phyloP scores from a whole-genome alignment of 495 filamentous ascomycete genomes.

The Lineolata rhizophorae region DNA sequence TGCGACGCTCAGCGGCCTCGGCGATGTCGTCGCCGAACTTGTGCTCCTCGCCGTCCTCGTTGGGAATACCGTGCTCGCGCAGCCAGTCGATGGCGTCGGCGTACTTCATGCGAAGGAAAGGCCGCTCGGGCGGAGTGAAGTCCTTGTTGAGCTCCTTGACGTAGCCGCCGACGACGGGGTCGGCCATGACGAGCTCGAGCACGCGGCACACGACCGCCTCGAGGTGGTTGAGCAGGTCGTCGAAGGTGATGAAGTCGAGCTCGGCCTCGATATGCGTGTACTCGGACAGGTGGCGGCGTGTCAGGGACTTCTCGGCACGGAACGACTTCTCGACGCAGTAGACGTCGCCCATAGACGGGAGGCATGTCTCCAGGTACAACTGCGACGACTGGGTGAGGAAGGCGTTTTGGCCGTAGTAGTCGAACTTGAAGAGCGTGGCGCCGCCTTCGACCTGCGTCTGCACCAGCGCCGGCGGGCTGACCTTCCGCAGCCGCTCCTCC shows the following conservation, averaged over 20 bases:
- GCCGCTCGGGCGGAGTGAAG: slow-evolving; percentile 64
- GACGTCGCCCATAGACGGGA: slow-evolving; percentile 78
- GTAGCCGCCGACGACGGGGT: slow-evolving; percentile 43
- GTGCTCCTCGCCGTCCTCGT: slow-evolving; percentile 81
- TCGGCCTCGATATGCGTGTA: slow-evolving; percentile 97
- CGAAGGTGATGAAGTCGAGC: slow-evolving; percentile 87
- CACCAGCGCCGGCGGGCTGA: slow-evolving; percentile 89
- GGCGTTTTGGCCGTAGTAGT: slow-evolving; percentile 86
- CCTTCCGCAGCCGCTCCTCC: slow-evolving; percentile 58
- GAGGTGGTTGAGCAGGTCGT: slow-evolving; percentile 75
- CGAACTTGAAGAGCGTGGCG: slow-evolving; percentile 76
- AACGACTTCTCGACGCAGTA: slow-evolving; percentile 98
- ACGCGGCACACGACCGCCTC: slow-evolving; percentile 79
- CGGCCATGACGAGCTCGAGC: slow-evolving; percentile 48
- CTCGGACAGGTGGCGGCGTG: slow-evolving; percentile 81
- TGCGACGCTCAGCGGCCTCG: slow-evolving; percentile 85
- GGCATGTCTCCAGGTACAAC: slow-evolving; percentile 89
- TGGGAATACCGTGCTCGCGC: slow-evolving; percentile 62
- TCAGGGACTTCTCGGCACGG: slow-evolving; percentile 90
- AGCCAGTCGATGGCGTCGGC: slow-evolving; percentile 88
- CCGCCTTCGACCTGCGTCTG: slow-evolving; percentile 97
- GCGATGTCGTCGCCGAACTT: slow-evolving; percentile 94
- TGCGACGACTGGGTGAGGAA: slow-evolving; percentile 96
- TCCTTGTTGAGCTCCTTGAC: slow-evolving; percentile 70
- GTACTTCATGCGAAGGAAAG: slow-evolving; percentile 93